Evolutionary conservation across 805 yeast species (phyloP).

Genomic region (Lipomyces lipofer): DNA sequence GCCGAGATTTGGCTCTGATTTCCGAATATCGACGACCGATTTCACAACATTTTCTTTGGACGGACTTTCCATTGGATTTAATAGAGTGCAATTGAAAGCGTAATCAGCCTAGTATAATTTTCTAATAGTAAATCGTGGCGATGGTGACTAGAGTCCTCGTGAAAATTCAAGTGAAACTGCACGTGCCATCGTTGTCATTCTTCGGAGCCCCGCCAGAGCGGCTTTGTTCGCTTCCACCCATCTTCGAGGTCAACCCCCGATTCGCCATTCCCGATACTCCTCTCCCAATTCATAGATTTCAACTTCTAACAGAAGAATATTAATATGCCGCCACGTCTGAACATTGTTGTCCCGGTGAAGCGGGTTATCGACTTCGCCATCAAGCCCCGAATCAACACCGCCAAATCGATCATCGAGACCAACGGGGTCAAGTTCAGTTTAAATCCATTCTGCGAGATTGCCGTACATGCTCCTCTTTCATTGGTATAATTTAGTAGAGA

Average conservation of each 20-base stretch:
- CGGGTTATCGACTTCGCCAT: constrained; percentile 92
- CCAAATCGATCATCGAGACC: constrained; percentile 80
- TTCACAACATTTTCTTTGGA: constrained; percentile 16
- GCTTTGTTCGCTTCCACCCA: no score
- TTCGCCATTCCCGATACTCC: no score
- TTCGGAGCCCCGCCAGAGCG: no score
- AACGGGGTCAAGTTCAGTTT: constrained; percentile 89
- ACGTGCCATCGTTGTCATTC: no score
- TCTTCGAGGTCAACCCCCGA: no score
- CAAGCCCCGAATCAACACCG: constrained; percentile 86
- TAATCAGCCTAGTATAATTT: no score
- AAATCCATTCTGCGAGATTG: constrained; percentile 98
- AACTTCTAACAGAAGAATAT: no score
- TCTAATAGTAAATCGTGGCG: no score
- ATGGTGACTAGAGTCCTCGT: neutral
- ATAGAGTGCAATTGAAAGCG: no score
- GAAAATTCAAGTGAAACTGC: neutral
- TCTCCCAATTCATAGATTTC: no score
- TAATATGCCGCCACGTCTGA: constrained; percentile 31
- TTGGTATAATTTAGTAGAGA: no score
- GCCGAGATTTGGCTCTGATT: constrained; percentile 43
- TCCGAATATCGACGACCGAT: constrained; percentile 8
- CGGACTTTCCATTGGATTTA: constrained; percentile 10
- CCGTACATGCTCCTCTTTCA: constrained; percentile 48
- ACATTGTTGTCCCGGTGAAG: constrained; percentile 89